Conservation (phyloP, 2,329 filamentous ascomycete genomes). For the Rhynchosporium agropyri region DNA sequence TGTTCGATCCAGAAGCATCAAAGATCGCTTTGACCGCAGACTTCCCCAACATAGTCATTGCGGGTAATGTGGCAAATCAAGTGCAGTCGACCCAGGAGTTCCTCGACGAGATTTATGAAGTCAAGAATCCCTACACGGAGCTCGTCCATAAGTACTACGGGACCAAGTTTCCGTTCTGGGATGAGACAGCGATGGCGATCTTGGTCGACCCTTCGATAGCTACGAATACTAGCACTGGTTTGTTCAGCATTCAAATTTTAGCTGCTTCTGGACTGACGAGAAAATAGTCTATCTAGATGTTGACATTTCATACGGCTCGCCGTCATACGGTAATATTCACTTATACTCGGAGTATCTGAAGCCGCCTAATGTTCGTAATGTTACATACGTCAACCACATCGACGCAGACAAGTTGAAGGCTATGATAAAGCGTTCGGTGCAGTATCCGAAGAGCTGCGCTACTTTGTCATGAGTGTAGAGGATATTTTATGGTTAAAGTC, state of each 20-base stretch:
- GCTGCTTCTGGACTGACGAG: too few relatives aligned
- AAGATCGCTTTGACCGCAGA: too few relatives aligned
- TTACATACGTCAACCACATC: slow-evolving; percentile 47
- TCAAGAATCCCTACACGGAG: slow-evolving; percentile 5
- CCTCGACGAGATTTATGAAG: slow-evolving; percentile 7
- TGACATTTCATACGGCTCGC: too few relatives aligned
- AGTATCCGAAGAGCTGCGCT: slow-evolving; percentile 27
- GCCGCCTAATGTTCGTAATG: slow-evolving; percentile 44
- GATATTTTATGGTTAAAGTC: not conserved
- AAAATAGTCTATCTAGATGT: too few relatives aligned
- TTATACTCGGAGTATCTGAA: slow-evolving; percentile 47
- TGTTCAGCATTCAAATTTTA: too few relatives aligned
- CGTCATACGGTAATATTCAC: slow-evolving; percentile 37
- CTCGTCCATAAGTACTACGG: slow-evolving; percentile 1
- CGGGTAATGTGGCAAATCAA: slow-evolving; percentile 4
- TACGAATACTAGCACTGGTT: not conserved
- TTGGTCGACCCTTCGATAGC: not conserved
- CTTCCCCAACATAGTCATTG: not conserved
- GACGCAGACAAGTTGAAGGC: slow-evolving; percentile 44
- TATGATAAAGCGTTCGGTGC: slow-evolving; percentile 45
- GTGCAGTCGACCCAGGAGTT: not conserved
- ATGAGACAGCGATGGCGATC: not conserved
- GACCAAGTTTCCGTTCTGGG: not conserved
- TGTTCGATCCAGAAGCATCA: too few relatives aligned
- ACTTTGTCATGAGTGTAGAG: not conserved